These are phyloP conservation scores for Fusarium sp. DNA, from an alignment of 2,329 filamentous ascomycete genomes.

Conservation along the genomic window DNA sequence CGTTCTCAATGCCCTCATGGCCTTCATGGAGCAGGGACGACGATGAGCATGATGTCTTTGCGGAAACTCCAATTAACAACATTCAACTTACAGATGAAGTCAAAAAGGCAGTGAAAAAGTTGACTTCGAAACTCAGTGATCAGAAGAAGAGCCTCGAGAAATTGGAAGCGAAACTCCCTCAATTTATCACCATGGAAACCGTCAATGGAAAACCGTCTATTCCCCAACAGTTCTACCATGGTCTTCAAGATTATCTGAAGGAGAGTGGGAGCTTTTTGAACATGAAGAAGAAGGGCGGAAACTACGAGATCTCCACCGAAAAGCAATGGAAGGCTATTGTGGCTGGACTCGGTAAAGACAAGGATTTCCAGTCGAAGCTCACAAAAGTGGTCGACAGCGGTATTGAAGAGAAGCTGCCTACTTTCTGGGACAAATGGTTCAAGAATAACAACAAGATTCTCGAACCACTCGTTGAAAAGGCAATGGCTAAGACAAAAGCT, in stretches of 20 bases:
- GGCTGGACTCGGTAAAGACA: constrained; percentile 51
- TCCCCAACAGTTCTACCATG: constrained; percentile 71
- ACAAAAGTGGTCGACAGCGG: constrained; percentile 37
- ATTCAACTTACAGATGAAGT: constrained; percentile 39
- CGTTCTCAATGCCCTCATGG: constrained; percentile 44
- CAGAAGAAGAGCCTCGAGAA: constrained; percentile 52
- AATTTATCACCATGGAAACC: constrained; percentile 63
- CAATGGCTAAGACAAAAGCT: constrained; percentile 48
- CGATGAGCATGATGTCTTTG: constrained; percentile 27
- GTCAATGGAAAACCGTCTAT: constrained; percentile 63
- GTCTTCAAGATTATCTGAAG: constrained; percentile 64
- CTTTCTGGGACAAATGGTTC: constrained; percentile 63
- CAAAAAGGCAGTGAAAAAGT: constrained; percentile 42
- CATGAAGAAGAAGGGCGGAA: constrained; percentile 52
- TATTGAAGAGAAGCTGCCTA: constrained; percentile 47
- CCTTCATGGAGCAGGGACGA: constrained; percentile 30
- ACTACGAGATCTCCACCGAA: constrained; percentile 54
- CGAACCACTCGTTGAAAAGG: constrained; percentile 43
- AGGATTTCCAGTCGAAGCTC: constrained; percentile 42
- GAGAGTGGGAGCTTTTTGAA: constrained; percentile 58
- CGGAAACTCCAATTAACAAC: constrained; percentile 12
- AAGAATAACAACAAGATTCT: constrained; percentile 57
- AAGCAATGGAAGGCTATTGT: constrained; percentile 58
- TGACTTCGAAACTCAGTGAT: constrained; percentile 45
- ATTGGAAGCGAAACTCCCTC: constrained; percentile 63